phyloP scores from a whole-genome alignment of 108 stramenopile genomes.

The Cyclotella sp. region DNA sequence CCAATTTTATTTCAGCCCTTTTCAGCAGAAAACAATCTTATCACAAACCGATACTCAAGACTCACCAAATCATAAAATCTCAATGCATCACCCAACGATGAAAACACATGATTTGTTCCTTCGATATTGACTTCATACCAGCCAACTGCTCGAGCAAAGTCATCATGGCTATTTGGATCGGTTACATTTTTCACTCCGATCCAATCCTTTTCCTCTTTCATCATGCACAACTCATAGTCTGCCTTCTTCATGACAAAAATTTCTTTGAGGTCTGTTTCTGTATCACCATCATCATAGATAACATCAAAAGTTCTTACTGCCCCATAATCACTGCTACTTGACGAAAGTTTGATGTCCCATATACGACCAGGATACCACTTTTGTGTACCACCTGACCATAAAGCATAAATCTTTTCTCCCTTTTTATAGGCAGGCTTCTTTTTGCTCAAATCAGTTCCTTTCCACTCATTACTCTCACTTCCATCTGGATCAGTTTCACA shows the following conservation, averaged over 20 bases:
- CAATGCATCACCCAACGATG: conserved; percentile 12
- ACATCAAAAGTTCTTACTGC: conserved; percentile 13
- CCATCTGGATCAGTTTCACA: too few relatives aligned
- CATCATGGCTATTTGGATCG: conserved; percentile 8
- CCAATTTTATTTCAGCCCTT: not conserved
- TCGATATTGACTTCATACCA: conserved; percentile 14
- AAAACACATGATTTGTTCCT: conserved; percentile 1
- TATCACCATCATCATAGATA: conserved; percentile 16
- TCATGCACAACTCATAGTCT: conserved; percentile 12
- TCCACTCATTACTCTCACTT: too few relatives aligned
- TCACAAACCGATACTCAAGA: not conserved
- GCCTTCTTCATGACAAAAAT: conserved; percentile 21
- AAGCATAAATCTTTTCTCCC: conserved; percentile 18
- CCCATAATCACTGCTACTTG: conserved; percentile 1
- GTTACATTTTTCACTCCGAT: conserved; percentile 18
- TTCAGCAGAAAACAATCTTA: not conserved
- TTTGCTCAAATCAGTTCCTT: not conserved
- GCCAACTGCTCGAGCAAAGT: conserved; percentile 13
- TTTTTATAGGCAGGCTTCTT: conserved; percentile 7
- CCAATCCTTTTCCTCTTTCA: conserved; percentile 12
- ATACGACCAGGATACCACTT: conserved; percentile 22
- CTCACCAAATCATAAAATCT: conserved; percentile 19
- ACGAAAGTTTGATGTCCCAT: conserved; percentile 12
- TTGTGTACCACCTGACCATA: not conserved
- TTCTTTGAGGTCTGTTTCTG: conserved; percentile 3